Percentiles rank a stretch among this genome's conserved stretches.
These are phyloP conservation scores for Hericium erinaceus DNA, from an alignment of 768 basidiomycete species.

Conservation along the genomic window DNA sequence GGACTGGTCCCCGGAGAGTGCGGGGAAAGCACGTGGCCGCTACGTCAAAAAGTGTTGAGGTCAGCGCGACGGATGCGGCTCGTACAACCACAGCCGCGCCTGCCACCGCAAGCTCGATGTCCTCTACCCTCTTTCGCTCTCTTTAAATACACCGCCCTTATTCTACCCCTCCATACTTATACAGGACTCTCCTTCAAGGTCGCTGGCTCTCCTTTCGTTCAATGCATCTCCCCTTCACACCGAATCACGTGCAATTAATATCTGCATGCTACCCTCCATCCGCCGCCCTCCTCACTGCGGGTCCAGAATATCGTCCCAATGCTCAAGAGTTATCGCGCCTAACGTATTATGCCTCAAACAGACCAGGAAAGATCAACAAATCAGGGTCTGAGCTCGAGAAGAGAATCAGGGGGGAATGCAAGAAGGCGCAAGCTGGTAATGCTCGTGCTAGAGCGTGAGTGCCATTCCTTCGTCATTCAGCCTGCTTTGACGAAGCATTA, in stretches of 20 bases:
- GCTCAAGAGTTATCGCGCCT: conserved; percentile 78
- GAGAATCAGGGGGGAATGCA: conserved; percentile 50
- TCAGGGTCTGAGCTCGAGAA: conserved; percentile 72
- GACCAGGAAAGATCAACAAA: conserved; percentile 72
- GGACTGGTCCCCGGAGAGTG: too few relatives aligned
- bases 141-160: not conserved
- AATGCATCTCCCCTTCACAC: conserved; percentile 71
- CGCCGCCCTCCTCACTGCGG: conserved; percentile 63
- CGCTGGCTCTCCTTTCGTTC: not conserved
- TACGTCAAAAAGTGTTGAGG: not conserved
- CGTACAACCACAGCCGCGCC: not conserved
- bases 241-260: conserved; percentile 77
- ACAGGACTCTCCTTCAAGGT: conserved; percentile 3
- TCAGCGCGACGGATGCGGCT: not conserved
- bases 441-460: conserved; percentile 72
- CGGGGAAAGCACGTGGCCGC: conserved; percentile 1
- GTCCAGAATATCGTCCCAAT: conserved; percentile 72
- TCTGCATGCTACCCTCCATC: conserved; percentile 80
- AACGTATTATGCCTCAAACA: conserved; percentile 81
- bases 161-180: conserved; percentile 2
- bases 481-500: not conserved
- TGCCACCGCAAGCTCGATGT: too few relatives aligned
- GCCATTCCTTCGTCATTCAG: not conserved
- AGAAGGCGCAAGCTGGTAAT: conserved; percentile 69
- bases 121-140: not conserved